Evolutionary conservation across 2,329 filamentous ascomycete genomes (phyloP).

Genomic region (Fusarium sambucinum): DNA sequence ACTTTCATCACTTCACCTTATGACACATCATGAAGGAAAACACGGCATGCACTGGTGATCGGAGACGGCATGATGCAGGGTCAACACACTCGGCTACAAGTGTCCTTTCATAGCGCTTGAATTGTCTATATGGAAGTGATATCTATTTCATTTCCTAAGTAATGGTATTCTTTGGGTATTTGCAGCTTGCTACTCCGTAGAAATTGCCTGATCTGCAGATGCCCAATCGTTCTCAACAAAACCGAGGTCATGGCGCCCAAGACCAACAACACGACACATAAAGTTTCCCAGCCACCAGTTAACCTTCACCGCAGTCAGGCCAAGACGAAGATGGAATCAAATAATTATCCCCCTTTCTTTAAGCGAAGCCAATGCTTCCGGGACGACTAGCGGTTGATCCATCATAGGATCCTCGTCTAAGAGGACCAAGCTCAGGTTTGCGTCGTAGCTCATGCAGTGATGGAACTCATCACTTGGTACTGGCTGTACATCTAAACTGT

Average conservation of each 20-base stretch:
- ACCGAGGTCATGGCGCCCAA: neutral
- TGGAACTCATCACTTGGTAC: neutral
- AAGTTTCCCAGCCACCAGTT: neutral
- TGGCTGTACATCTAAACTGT: neutral
- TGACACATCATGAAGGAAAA: neutral
- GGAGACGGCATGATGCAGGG: neutral
- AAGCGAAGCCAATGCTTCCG: neutral
- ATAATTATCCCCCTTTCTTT: neutral
- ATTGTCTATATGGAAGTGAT: rapidly evolving
- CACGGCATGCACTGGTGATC: neutral
- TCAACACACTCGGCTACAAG: neutral
- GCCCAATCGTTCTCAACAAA: neutral
- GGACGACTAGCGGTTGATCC: neutral
- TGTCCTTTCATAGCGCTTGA: neutral
- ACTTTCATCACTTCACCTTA: rapidly evolving
- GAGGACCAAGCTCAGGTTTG: neutral
- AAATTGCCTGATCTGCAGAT: neutral
- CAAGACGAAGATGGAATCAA: neutral
- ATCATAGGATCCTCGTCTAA: neutral
- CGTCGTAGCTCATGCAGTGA: neutral
- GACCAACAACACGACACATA: neutral
- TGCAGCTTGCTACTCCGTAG: neutral
- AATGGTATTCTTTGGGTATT: neutral
- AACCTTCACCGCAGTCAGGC: neutral
- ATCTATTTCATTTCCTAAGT: neutral